Evolutionary conservation across 768 basidiomycete genomes (phyloP), one percentile per base, ranked within the genome.

Genomic region (Floccularia luteovirens): DNA sequence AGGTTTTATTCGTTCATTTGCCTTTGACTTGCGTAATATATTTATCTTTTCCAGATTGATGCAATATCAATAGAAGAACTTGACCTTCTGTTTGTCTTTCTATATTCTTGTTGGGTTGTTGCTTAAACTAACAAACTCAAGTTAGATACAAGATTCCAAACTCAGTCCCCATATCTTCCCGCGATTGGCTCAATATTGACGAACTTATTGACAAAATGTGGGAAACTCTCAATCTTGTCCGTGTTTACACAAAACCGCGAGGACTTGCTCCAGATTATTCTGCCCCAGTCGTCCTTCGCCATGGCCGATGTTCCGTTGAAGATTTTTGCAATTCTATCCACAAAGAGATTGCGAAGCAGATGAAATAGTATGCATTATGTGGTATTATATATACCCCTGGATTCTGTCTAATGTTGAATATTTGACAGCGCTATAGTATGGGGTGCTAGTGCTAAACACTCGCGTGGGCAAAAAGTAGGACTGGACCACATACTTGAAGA

Each of bases 1-100:
- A 91, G 73, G 87, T 88, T 39, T 28, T 31, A 32, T 23, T 19
- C 21, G 51, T 41, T 24, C n/a, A 13, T 38, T 14, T 24, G 14
- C 34, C 25, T 5, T n/a, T 22, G 23, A 27, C 7, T 31, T 31
- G 48, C 24, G 28, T 38, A 12, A 43, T 37, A 27, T 48, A 23
- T 16, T 17, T 41, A 32, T 44, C 28, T 21, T 23, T 11, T 43
- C n/a, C 44, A 90, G 82, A 92, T 94, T 55, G 96, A 99, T 59
- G 96, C 90, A 14, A 98, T 97, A 53, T 93, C 90, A 39, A 96
- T 98, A 60, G 94, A 98, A 59, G 94, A 98, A 63, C 77, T 98
- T 19, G 94, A 97, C 60, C 74, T 94, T 41, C 62, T 94, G 70
- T 91, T 51, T 50, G 77, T 68, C 28, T 37, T 42, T 31, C 21